phyloP scores from a whole-genome alignment of 495 filamentous ascomycete genomes.

The Xylona heveae region DNA sequence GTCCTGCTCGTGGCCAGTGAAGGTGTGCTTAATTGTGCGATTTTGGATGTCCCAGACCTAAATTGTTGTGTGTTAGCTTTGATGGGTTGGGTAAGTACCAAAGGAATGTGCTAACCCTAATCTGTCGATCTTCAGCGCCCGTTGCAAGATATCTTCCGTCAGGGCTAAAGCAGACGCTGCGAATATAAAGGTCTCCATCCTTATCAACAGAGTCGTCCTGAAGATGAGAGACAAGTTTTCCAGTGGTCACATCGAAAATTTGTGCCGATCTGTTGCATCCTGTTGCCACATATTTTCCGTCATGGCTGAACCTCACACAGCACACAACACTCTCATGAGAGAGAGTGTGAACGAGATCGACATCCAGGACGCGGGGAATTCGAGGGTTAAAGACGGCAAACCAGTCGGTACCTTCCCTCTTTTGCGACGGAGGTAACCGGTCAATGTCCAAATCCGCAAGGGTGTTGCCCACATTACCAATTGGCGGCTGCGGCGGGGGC shows the following conservation, averaged over 20 bases:
- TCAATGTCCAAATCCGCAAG: slow-evolving; percentile 78
- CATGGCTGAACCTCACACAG: slow-evolving; percentile 75
- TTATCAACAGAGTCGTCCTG: slow-evolving; percentile 72
- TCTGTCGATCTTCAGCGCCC: slow-evolving; percentile 80
- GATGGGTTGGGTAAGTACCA: no score
- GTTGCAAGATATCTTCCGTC: slow-evolving; percentile 79
- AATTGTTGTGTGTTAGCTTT: no score
- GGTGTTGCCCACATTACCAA: slow-evolving; percentile 56
- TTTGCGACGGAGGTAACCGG: slow-evolving; percentile 57
- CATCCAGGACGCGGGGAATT: slow-evolving; percentile 63
- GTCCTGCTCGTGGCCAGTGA: slow-evolving; percentile 74
- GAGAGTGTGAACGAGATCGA: slow-evolving; percentile 72
- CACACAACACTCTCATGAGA: slow-evolving; percentile 77
- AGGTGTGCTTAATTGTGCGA: slow-evolving; percentile 59
- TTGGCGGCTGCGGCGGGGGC: no score
- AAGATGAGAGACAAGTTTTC: slow-evolving; percentile 55
- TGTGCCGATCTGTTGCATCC: slow-evolving; percentile 79
- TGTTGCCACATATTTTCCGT: slow-evolving; percentile 75
- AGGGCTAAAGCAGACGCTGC: slow-evolving; percentile 84
- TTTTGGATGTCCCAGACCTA: slow-evolving; percentile 76
- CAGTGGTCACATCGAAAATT: slow-evolving; percentile 68
- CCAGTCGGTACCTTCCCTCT: slow-evolving; percentile 70
- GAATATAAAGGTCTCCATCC: slow-evolving; percentile 70
- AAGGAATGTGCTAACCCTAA: slow-evolving; percentile 70
- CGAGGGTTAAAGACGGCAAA: slow-evolving; percentile 78